Evolutionary conservation across 768 basidiomycete species (phyloP), one percentile per base, ranked within the genome.

Genomic region (Agaricus blazei): DNA sequence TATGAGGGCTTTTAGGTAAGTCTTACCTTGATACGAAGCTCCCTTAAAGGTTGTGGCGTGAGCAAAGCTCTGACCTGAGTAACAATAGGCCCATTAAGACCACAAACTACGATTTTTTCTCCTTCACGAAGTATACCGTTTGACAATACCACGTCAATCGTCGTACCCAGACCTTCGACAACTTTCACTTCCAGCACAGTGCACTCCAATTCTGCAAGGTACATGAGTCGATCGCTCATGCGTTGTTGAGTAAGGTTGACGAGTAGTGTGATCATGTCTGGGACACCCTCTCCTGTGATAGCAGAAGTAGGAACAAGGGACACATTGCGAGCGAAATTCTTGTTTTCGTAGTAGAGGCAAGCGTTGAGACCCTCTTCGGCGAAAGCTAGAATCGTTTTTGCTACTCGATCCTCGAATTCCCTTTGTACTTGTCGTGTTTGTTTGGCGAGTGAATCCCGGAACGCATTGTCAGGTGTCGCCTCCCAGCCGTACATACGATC

Each of bases 171-270:
- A 64, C 97, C 97, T 72, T 99, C 97, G 62, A 98, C 84, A 59
- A 98, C 91, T 79, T 99, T 99, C 68, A 98, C 97, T 70, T 98
- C 97, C 56, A 99, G 82, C 9, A 99, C 93, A 5, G 97, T 99
- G 70, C 96, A 98, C 72, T 98, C 94, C 43, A 98, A 78, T 66
- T 97, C 94, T 29, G 93, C 91, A 57, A 98, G 81, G 73, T 98
- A 99, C 97, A 98, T 99, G 58, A 99, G 79, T 42, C 89, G 83
- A 68, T 95, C 91, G 69, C 89, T 93, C 96, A 98, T 97, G 57
- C 97, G 85, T 73, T 97, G 89, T 69, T 98, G 96, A 14, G 96
- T 98, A 52, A 98, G 81, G 69, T 97, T 95, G 72, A 98, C 84
- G 66, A 99, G 85, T 27, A 99, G 80, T 91, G 95, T 92, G 74